Evolutionary conservation across 2,329 filamentous ascomycete genomes (phyloP), one percentile per base, ranked within the genome.

Genomic region (Colletotrichum sp.): DNA sequence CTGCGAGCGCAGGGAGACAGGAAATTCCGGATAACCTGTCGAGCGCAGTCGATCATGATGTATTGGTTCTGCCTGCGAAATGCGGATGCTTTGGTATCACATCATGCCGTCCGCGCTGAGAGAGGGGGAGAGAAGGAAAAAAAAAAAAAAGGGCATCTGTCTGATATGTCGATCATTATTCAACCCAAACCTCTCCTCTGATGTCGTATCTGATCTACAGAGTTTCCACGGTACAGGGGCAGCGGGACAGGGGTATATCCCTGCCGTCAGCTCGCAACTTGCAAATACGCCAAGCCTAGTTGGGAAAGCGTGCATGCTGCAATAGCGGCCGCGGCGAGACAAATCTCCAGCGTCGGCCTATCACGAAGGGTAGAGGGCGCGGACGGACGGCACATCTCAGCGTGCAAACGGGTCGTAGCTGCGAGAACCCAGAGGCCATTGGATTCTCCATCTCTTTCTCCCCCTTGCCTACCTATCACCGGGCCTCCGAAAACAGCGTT

Each of bases 171-270:
- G 55, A 69, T 69, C 55, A 61, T 30, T 61, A 61, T 61, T 48
- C 67, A 60, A 59, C 55, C 34, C 32, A 68, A 36, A 26, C n/a
- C 7, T 28, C 16, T 28, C 28, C 5, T 57, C 28, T 21, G 52
- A 68, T n/a, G 32, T 68, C 52, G 52, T 60, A 68, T 60, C 66
- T 68, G 67, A 69, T 69, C 67, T 69, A 48, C 67, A 69, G 65
- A 55, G 26, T 13, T 24, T 59, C 65, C 48, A 32, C 18, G n/a
- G 65, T n/a, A 28, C 67, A 69, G 52, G 66, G 32, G 32, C n/a
- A 7, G 13, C 6, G 26, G 55, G 32, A 32, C 55, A 61, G 36
- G 55, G 48, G 52, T 6, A 5, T 4, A 39, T 24, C 67, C 67
- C 67, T 69, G 67, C 24, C 18, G 21, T 61, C 67, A 69, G 67